phyloP scores from a whole-genome alignment of 1,284 basidiomycete species.

The Heliocybe sulcata region DNA sequence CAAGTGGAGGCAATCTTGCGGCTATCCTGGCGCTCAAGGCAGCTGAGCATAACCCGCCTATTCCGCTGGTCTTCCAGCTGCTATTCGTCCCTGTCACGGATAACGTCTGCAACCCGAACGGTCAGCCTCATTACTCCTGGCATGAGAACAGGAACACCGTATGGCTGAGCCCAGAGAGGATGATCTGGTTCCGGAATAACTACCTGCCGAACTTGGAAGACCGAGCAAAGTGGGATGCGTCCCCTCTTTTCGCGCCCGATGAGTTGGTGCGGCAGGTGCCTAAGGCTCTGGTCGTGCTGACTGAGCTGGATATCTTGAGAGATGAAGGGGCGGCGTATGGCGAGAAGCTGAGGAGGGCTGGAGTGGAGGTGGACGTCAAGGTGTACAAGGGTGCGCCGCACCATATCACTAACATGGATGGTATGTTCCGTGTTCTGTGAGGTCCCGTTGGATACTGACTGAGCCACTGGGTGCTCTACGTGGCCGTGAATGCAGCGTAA shows the following conservation, averaged over 20 bases:
- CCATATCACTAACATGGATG: conserved; percentile 66
- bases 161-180: conserved; percentile 53
- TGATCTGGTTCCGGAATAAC: conserved; percentile 67
- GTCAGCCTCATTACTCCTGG: conserved; percentile 43
- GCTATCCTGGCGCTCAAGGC: conserved; percentile 63
- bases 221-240: conserved; percentile 58
- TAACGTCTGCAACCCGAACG: conserved; percentile 48
- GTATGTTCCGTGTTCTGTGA: conserved; percentile 23
- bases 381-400: conserved; percentile 58
- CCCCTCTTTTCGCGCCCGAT: conserved; percentile 60
- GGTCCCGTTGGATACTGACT: no score
- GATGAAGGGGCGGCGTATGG: conserved; percentile 64
- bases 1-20: conserved; percentile 67
- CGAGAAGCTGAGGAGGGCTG: conserved; percentile 46
- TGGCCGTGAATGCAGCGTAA: no score
- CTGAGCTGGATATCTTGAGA: conserved; percentile 60
- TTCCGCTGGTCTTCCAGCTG: conserved; percentile 55
- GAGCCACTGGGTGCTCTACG: no score
- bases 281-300: conserved; percentile 55
- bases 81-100: conserved; percentile 68
- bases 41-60: conserved; percentile 35
- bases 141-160: conserved; percentile 49
- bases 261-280: conserved; percentile 43
- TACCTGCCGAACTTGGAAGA: conserved; percentile 60
- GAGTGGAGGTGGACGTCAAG: conserved; percentile 46